Percentiles rank a stretch among this genome's conserved stretches.
These are phyloP conservation scores for Suillus fuscotomentosus DNA, from an alignment of 768 basidiomycete genomes.

Conservation along the genomic window DNA sequence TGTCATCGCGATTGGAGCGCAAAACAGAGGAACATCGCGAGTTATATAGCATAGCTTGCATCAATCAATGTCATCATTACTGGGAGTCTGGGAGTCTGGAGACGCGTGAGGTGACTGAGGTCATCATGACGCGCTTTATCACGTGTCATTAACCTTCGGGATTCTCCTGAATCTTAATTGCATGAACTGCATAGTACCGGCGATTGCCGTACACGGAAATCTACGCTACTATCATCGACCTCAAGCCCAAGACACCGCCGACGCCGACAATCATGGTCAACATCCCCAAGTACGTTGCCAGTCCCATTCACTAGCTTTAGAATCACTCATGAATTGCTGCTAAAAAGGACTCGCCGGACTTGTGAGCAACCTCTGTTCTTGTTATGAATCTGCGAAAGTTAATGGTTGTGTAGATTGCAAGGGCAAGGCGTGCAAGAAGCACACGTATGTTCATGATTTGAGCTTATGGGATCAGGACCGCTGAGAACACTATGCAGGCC, in stretches of 20 bases:
- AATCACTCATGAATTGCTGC: conserved; percentile 16
- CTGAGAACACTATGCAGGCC: conserved; percentile 52
- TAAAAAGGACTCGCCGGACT: conserved; percentile 84
- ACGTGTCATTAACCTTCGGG: background rate
- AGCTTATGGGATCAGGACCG: background rate
- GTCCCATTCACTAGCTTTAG: background rate
- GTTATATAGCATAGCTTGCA: background rate
- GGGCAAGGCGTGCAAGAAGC: conserved; percentile 95
- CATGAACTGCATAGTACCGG: conserved; percentile 26
- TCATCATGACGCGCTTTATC: background rate
- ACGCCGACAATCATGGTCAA: conserved; percentile 73
- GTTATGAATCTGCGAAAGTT: conserved; percentile 1
- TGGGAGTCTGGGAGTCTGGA: background rate
- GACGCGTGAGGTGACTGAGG: conserved; percentile 3
- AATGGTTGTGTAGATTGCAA: conserved; percentile 68
- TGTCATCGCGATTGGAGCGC: conserved; percentile 4
- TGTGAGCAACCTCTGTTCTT: conserved; percentile 55
- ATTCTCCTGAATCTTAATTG: conserved; percentile 14
- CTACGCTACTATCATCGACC: conserved; percentile 10
- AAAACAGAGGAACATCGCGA: background rate
- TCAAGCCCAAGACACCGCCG: conserved; percentile 14
- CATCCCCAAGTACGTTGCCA: conserved; percentile 81
- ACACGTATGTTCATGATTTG: conserved; percentile 67
- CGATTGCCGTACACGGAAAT: conserved; percentile 23
- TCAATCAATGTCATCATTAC: background rate